Evolutionary conservation across 306 rosid genomes (phyloP).

Genomic region (Ammopiptanthus mongolicus): DNA sequence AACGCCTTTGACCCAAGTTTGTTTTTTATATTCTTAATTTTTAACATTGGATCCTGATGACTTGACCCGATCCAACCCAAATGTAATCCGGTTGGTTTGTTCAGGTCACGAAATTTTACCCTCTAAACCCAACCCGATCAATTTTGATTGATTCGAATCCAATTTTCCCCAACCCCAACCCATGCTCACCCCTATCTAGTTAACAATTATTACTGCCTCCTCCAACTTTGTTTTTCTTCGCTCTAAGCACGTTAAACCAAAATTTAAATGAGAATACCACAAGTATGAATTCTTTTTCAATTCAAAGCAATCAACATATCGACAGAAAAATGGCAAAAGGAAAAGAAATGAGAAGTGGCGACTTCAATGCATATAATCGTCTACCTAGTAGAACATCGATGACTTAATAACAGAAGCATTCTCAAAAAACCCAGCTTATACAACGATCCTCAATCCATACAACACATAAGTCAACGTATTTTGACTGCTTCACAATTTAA

Average conservation of each 20-base stretch:
- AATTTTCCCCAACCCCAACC: too few species aligned
- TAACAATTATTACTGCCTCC: background rate
- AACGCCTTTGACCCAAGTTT: too few species aligned
- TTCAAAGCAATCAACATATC: background rate
- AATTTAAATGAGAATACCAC: background rate
- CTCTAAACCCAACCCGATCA: too few species aligned
- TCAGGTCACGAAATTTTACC: too few species aligned
- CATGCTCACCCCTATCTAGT: too few species aligned
- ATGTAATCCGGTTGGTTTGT: too few species aligned
- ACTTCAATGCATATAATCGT: background rate
- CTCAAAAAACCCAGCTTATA: conserved; percentile 38
- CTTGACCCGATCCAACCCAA: too few species aligned
- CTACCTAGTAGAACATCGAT: conserved; percentile 35
- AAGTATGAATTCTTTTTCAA: background rate
- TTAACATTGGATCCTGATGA: too few species aligned
- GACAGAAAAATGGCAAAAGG: background rate
- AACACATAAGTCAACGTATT: conserved; percentile 36
- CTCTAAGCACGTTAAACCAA: background rate
- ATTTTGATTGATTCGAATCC: too few species aligned
- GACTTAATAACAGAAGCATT: conserved; percentile 23
- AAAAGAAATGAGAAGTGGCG: background rate
- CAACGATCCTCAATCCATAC: conserved; percentile 39
- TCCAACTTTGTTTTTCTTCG: background rate
- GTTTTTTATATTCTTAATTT: too few species aligned
- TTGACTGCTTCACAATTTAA: conserved; percentile 26